Evolutionary conservation across 1,139 yeast genomes (phyloP).

Genomic region (Magnusiomyces sp.): DNA sequence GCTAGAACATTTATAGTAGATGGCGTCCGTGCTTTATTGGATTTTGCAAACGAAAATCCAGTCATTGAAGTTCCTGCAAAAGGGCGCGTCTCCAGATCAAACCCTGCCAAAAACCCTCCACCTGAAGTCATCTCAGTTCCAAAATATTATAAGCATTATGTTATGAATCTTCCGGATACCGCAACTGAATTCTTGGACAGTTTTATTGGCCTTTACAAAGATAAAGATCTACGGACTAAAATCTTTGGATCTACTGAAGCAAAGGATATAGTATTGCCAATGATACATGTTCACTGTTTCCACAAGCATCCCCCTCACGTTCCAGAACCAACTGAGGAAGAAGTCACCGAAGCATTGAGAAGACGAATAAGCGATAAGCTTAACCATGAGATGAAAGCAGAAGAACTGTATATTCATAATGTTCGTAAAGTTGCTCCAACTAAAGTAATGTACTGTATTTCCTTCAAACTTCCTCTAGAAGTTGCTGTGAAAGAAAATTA

Average conservation of each 20-base stretch:
- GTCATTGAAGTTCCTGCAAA: slow-evolving; percentile 8
- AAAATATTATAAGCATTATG: slow-evolving; percentile 56
- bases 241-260: slow-evolving; percentile 23
- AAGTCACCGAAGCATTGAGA: slow-evolving; percentile 55
- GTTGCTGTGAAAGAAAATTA: slow-evolving; percentile 48
- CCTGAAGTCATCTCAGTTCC: slow-evolving; percentile 42
- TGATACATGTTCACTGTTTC: slow-evolving; percentile 84
- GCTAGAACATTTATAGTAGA: slow-evolving; percentile 71
- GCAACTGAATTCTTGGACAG: slow-evolving; percentile 80
- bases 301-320: slow-evolving; percentile 72
- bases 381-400: slow-evolving; percentile 40
- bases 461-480: slow-evolving; percentile 66
- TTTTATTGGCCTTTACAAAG: slow-evolving; percentile 59
- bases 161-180: slow-evolving; percentile 92
- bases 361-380: slow-evolving; percentile 48
- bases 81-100: slow-evolving; percentile 21
- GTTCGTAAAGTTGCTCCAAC: slow-evolving; percentile 96
- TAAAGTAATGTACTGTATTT: slow-evolving; percentile 88
- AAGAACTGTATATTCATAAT: slow-evolving; percentile 52
- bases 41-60: slow-evolving; percentile 21
- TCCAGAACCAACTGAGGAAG: slow-evolving; percentile 60
- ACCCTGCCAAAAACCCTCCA: slow-evolving; percentile 19
- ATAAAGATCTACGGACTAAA: slow-evolving; percentile 31
- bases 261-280: slow-evolving; percentile 45
- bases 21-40: slow-evolving; percentile 46